Percentiles rank a stretch among this genome's conserved stretches.
Conservation (phyloP, 2,329 filamentous ascomycete genomes). For the Cercospora sp. region DNA sequence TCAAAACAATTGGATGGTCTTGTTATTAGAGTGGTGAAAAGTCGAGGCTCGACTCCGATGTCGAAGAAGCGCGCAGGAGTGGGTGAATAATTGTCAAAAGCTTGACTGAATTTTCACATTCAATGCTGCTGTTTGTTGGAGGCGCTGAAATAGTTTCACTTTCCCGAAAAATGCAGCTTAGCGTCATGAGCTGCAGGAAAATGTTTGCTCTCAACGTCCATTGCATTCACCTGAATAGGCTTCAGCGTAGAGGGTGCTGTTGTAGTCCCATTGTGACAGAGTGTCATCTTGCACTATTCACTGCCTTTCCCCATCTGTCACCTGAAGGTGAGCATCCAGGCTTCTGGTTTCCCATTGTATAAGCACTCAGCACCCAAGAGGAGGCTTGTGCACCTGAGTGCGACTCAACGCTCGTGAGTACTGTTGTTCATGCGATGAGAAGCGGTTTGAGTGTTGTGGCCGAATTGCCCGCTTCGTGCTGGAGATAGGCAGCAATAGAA, state of each 20-base stretch:
- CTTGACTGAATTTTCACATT: background rate
- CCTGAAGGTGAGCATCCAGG: background rate
- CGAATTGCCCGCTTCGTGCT: background rate
- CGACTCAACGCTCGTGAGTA: background rate
- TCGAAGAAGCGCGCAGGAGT: background rate
- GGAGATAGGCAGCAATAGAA: background rate
- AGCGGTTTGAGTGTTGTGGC: background rate
- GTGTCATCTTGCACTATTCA: background rate
- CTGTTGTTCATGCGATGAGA: background rate
- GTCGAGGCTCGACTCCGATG: background rate
- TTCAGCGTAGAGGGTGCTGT: background rate
- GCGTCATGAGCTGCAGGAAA: background rate
- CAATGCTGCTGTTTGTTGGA: background rate
- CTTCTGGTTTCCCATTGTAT: background rate
- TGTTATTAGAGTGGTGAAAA: background rate
- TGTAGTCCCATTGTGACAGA: background rate
- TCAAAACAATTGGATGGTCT: background rate
- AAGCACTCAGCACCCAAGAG: background rate
- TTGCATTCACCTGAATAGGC: background rate
- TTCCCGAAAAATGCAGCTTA: background rate
- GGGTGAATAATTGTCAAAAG: background rate
- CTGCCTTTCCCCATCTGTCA: background rate
- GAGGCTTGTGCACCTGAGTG: background rate
- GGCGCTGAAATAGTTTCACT: background rate
- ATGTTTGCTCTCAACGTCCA: background rate